phyloP scores from a whole-genome alignment of 768 basidiomycete genomes.

The Trametes coccinea region DNA sequence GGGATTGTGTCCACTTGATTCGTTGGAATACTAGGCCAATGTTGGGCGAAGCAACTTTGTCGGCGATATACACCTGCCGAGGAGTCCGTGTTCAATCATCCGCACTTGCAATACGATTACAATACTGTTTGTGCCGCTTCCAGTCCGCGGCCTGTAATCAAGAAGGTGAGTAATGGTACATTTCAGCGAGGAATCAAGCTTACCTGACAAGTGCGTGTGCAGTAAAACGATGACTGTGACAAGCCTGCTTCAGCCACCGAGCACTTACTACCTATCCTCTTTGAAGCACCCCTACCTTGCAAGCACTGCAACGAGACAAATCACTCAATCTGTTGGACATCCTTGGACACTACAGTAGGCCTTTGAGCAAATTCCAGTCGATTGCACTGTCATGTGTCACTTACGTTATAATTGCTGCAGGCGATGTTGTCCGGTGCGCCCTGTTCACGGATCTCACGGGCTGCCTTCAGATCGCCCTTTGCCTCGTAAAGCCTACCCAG shows the following conservation, averaged over 20 bases:
- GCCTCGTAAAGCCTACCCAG: conserved; percentile 39
- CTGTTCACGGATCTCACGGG: conserved; percentile 32
- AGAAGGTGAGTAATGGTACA: neutral
- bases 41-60: neutral
- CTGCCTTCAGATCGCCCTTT: conserved; percentile 33
- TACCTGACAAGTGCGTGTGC: conserved; percentile 14
- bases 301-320: conserved; percentile 4
- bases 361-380: neutral
- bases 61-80: no score
- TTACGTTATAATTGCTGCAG: conserved; percentile 34
- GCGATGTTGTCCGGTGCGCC: conserved; percentile 30
- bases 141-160: conserved; percentile 26
- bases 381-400: neutral
- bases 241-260: neutral
- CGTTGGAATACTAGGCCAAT: no score
- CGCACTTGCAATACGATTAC: conserved; percentile 18
- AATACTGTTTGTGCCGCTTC: conserved; percentile 35
- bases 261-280: neutral
- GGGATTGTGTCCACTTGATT: no score
- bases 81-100: neutral
- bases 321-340: neutral
- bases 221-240: conserved; percentile 11
- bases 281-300: conserved; percentile 1
- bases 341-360: neutral
- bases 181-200: neutral